Conservation (phyloP, 371 early-diverging fungal genomes). For the Coemansia sp. region DNA sequence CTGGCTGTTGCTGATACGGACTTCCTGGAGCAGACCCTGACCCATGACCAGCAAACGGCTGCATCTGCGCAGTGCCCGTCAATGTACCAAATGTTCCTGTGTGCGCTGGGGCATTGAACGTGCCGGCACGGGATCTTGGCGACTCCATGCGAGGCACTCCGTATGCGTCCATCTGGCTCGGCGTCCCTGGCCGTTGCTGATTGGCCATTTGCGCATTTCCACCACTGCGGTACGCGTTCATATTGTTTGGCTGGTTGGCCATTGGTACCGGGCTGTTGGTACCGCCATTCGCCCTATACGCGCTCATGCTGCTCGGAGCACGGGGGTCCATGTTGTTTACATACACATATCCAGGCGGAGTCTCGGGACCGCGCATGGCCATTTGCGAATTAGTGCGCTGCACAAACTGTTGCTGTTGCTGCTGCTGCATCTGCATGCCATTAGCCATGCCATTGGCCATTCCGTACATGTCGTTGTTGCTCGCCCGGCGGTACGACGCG, state of each 20-base stretch:
- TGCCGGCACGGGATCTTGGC: slow-evolving; percentile 36
- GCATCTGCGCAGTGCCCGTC: slow-evolving; percentile 28
- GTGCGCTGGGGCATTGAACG: slow-evolving; percentile 31
- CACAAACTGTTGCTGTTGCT: slow-evolving; percentile 22
- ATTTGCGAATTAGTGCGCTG: slow-evolving; percentile 29
- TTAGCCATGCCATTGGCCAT: slow-evolving; percentile 10
- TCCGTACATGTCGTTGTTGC: slow-evolving; percentile 49
- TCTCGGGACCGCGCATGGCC: slow-evolving; percentile 6
- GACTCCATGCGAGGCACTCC: slow-evolving; percentile 30
- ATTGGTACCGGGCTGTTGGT: slow-evolving; percentile 13
- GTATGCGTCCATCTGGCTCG: slow-evolving; percentile 14
- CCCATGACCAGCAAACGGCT: slow-evolving; percentile 13
- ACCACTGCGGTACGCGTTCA: background rate
- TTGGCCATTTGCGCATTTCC: slow-evolving; percentile 3
- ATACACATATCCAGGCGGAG: background rate
- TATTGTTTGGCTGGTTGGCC: background rate
- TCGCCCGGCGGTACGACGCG: slow-evolving; percentile 34
- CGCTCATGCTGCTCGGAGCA: slow-evolving; percentile 34
- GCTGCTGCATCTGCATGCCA: slow-evolving; percentile 13
- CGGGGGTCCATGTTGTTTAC: slow-evolving; percentile 24
- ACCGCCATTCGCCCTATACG: slow-evolving; percentile 14
- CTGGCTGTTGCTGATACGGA: slow-evolving; percentile 29
- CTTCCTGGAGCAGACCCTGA: slow-evolving; percentile 35
- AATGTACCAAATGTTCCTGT: slow-evolving; percentile 43
- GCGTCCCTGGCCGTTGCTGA: slow-evolving; percentile 19